phyloP scores from a whole-genome alignment of 768 basidiomycete genomes.

The Termitomyces sp. region DNA sequence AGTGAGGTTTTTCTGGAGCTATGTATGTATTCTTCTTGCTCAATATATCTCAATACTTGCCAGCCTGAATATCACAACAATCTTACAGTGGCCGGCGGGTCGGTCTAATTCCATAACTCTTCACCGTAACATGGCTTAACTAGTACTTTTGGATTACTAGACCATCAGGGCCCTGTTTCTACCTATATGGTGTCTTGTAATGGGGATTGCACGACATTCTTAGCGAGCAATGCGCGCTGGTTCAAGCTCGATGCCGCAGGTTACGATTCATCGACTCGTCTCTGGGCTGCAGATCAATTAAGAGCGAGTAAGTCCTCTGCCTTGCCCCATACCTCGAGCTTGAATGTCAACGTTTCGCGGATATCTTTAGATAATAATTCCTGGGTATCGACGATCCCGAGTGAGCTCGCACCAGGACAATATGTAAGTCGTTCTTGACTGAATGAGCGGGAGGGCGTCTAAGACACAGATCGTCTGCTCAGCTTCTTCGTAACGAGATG shows the following conservation, averaged over 20 bases:
- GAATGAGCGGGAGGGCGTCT: neutral
- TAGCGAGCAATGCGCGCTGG: neutral
- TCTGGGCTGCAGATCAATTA: neutral
- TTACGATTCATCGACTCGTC: neutral
- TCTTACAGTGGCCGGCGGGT: neutral
- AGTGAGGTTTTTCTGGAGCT: neutral
- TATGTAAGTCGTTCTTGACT: neutral
- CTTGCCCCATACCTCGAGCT: neutral
- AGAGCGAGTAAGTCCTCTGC: neutral
- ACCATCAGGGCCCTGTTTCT: neutral
- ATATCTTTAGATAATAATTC: neutral
- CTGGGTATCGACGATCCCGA: neutral
- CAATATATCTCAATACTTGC: neutral
- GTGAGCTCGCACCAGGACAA: neutral
- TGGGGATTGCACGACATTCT: neutral
- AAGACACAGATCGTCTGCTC: neutral
- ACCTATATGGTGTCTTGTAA: neutral
- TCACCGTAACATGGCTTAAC: neutral
- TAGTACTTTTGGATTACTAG: neutral
- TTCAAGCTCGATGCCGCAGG: neutral
- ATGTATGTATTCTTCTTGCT: neutral
- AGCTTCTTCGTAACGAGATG: neutral
- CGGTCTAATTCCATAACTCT: neutral
- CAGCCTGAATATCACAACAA: neutral
- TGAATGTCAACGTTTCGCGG: neutral